Conservation (phyloP, 768 basidiomycete species). For the Macrocybe gigantea region DNA sequence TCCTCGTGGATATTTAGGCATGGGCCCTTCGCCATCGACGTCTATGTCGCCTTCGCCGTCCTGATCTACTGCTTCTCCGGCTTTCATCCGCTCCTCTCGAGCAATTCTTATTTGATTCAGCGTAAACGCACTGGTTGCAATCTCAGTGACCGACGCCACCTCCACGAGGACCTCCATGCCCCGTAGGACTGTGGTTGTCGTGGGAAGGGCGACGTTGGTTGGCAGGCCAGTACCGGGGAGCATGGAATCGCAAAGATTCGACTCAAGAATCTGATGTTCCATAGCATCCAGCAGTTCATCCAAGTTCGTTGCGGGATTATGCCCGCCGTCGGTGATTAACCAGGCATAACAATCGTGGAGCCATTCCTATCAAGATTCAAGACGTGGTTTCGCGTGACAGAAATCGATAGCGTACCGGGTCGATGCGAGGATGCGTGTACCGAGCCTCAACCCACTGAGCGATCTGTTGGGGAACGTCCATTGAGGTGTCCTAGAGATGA, state of each 20-base stretch:
- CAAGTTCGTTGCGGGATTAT: conserved; percentile 43
- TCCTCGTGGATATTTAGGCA: conserved; percentile 77
- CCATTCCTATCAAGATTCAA: conserved; percentile 52
- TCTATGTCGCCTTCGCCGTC: conserved; percentile 52
- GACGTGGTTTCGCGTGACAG: not conserved
- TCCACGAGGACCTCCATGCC: conserved; percentile 65
- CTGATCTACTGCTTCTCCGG: conserved; percentile 35
- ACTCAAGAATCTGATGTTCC: conserved; percentile 64
- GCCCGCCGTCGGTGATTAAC: conserved; percentile 42
- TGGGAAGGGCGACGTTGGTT: conserved; percentile 26
- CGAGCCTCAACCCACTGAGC: conserved; percentile 45
- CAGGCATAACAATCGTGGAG: conserved; percentile 66
- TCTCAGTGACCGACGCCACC: conserved; percentile 72
- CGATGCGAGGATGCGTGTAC: conserved; percentile 59
- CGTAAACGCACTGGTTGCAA: conserved; percentile 77
- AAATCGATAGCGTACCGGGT: conserved; percentile 39
- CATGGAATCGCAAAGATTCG: conserved; percentile 70
- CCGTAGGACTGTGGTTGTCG: conserved; percentile 26
- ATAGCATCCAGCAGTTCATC: conserved; percentile 49
- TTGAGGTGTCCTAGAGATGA: conserved; percentile 10
- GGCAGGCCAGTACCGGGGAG: conserved; percentile 65
- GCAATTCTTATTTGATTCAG: conserved; percentile 66
- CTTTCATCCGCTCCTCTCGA: conserved; percentile 56
- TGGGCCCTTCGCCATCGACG: conserved; percentile 62
- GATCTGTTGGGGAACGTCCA: conserved; percentile 30